Evolutionary conservation across 2,329 filamentous ascomycete genomes (phyloP), one percentile per base, ranked within the genome.

Genomic region (Xylariaceae sp.): DNA sequence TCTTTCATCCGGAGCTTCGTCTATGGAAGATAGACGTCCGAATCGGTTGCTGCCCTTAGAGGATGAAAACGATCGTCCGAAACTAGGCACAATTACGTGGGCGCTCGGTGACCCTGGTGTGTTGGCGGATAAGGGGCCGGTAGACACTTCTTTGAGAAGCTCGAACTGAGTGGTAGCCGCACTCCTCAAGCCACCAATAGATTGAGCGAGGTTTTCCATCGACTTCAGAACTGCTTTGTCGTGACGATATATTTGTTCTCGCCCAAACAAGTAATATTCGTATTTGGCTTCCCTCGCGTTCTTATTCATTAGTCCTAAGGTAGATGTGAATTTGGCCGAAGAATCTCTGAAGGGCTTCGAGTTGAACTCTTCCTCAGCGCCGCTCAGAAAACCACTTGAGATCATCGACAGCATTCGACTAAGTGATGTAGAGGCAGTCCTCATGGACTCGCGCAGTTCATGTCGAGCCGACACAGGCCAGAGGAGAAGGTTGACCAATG

Each of bases 131-230:
- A 53, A 39, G 1, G 69, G 61, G 3, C 70, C 71, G 6, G 64
- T 65, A 9, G 75, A 73, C 3, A 76, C 79, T 70, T 95, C 90
- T 59, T 87, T 87, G 29, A 96, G 79, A 28, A 98, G 82, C 14
- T 89, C 85, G 69, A 98, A 96, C 69, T 99, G 94, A 19, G 92
- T 93, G 56, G 89, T 85, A 23, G 95, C 91, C 29, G 95, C 92
- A 78, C 92, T 96, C 63, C 92, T 85, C 68, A 99, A 78, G 6
- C 94, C 95, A 72, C 94, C 93, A 63, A 97, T 88, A 63, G 92
- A 92, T 71, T 97, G 93, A 4, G 91, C 88, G 24, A 98, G 81
- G 43, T 86, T 87, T 71, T 96, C 91, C 67, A 98, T 85, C 64
- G 91, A 94, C 68, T 91, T 89, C 40, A 94, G 89, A 3, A 98